These are phyloP conservation scores for Penicillium paxilli DNA, from an alignment of 495 filamentous ascomycete species.

Conservation along the genomic window DNA sequence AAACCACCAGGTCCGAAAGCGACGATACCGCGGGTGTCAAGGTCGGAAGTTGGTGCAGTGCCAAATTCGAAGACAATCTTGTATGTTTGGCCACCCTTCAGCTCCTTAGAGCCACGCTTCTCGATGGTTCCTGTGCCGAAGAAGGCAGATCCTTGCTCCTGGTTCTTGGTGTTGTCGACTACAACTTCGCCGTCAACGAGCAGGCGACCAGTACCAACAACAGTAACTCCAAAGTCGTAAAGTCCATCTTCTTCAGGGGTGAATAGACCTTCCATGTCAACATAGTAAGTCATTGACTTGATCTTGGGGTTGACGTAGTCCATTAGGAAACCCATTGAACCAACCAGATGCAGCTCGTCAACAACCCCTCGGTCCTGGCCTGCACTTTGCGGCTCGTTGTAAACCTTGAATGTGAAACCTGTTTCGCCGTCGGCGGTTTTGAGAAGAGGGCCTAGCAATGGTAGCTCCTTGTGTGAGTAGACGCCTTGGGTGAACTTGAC, in stretches of 20 bases:
- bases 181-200: slow-evolving; percentile 68
- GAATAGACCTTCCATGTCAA: slow-evolving; percentile 60
- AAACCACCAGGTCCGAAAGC: slow-evolving; percentile 70
- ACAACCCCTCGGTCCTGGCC: slow-evolving; percentile 45
- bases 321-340: slow-evolving; percentile 58
- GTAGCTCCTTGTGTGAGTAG: slow-evolving; percentile 62
- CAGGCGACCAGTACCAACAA: slow-evolving; percentile 70
- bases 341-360: slow-evolving; percentile 55
- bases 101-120: slow-evolving; percentile 53
- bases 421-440: slow-evolving; percentile 48
- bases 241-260: slow-evolving; percentile 61
- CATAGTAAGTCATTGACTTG: slow-evolving; percentile 54
- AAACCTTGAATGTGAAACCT: slow-evolving; percentile 61
- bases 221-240: slow-evolving; percentile 76
- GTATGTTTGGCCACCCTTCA: slow-evolving; percentile 62
- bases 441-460: slow-evolving; percentile 51
- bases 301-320: slow-evolving; percentile 64
- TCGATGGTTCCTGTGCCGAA: slow-evolving; percentile 62
- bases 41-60: slow-evolving; percentile 60
- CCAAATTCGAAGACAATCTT: slow-evolving; percentile 64
- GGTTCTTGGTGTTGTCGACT: slow-evolving; percentile 66
- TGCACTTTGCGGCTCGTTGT: slow-evolving; percentile 51
- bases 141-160: slow-evolving; percentile 61
- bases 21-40: slow-evolving; percentile 51
- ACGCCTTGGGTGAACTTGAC: slow-evolving; percentile 49